Percentiles rank a stretch among this genome's conserved stretches.
Evolutionary conservation across 106 monocot genomes (phyloP).

Genomic region (Xerophyta viscosa): DNA sequence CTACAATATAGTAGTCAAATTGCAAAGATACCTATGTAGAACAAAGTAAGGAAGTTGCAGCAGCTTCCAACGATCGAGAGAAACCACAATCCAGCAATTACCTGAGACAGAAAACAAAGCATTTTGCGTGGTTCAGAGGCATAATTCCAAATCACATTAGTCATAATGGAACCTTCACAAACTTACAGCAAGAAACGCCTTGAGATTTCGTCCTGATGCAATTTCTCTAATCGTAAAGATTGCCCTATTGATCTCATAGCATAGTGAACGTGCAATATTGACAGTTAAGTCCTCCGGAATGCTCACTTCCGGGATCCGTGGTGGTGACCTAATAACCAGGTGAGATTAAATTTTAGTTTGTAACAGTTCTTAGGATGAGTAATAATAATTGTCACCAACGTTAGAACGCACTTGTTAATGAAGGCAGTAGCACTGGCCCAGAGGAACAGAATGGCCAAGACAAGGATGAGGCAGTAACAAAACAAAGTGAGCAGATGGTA

Average conservation of each 20-base stretch:
- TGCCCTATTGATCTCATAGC: slow-evolving; percentile 47
- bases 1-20: not conserved
- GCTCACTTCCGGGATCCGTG: slow-evolving; percentile 53
- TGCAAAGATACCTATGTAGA: slow-evolving; percentile 63
- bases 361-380: not conserved
- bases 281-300: slow-evolving; percentile 62
- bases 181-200: slow-evolving; percentile 75
- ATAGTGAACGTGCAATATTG: slow-evolving; percentile 42
- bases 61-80: slow-evolving; percentile 62
- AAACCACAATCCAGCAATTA: slow-evolving; percentile 73
- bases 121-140: not conserved
- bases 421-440: slow-evolving; percentile 72
- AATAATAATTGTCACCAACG: not conserved
- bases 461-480: slow-evolving; percentile 39
- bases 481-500: slow-evolving; percentile 55
- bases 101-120: slow-evolving; percentile 24
- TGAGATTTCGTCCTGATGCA: slow-evolving; percentile 55
- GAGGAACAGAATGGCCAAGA: slow-evolving; percentile 47
- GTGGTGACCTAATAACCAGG: slow-evolving; percentile 31
- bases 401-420: slow-evolving; percentile 58
- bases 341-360: not conserved
- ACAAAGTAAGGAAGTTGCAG: slow-evolving; percentile 74
- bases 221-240: slow-evolving; percentile 45
- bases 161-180: not conserved
- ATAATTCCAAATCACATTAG: not conserved